phyloP scores from a whole-genome alignment of 495 filamentous ascomycete species.

The Tuber indicum region DNA sequence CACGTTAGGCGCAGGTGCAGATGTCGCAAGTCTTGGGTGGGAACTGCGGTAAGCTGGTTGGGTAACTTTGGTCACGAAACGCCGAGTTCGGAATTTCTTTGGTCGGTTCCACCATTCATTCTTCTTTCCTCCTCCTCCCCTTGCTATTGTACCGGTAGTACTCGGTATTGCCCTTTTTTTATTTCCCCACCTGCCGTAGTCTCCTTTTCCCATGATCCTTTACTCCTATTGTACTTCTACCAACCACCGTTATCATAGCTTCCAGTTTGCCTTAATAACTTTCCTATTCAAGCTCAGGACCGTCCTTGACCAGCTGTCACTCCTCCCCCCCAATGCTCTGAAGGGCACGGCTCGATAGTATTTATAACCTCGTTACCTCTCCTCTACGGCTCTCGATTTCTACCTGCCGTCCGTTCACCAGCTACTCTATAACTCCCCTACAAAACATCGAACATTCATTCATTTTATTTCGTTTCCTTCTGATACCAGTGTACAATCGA shows the following conservation, averaged over 20 bases:
- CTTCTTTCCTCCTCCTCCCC: background rate
- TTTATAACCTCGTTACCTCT: background rate
- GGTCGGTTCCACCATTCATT: too few species aligned
- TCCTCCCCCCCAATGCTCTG: background rate
- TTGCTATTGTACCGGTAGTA: background rate
- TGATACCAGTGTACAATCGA: background rate
- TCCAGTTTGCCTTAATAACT: background rate
- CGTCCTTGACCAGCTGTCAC: background rate
- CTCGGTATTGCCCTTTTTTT: background rate
- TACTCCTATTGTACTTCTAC: background rate
- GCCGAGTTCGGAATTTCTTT: background rate
- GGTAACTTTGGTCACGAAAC: background rate
- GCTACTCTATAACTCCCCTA: slow-evolving; percentile 4
- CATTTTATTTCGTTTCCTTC: slow-evolving; percentile 9
- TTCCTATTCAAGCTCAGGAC: background rate
- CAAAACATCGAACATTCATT: background rate
- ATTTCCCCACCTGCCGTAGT: background rate
- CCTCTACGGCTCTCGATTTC: background rate
- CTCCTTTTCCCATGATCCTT: background rate
- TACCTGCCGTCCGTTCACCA: background rate
- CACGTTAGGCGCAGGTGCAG: background rate
- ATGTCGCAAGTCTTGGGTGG: background rate
- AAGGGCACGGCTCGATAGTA: background rate
- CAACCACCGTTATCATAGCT: background rate
- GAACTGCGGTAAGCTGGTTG: background rate